Evolutionary conservation across 2,329 filamentous ascomycete genomes (phyloP).

Genomic region (Penicillium sclerotiorum): DNA sequence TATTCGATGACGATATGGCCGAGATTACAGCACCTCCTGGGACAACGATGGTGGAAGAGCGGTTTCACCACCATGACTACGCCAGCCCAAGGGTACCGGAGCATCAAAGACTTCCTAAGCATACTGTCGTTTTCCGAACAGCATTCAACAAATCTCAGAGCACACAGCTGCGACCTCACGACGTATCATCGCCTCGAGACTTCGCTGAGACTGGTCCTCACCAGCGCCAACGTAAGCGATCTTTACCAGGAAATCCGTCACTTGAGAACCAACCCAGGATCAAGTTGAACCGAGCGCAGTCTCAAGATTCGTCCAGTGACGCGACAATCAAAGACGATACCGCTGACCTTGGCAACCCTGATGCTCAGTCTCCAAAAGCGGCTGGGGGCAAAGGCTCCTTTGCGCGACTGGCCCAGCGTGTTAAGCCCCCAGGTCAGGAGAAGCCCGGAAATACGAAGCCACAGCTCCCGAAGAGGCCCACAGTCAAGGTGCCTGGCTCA

Average conservation of each 20-base stretch:
- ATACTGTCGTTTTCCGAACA: conserved; percentile 50
- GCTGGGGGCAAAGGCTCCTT: conserved; percentile 31
- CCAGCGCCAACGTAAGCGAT: not conserved
- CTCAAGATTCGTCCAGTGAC: conserved; percentile 7
- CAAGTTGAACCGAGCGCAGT: conserved; percentile 1
- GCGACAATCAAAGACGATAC: conserved; percentile 6
- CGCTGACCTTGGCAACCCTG: conserved; percentile 18
- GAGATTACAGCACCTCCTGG: conserved; percentile 50
- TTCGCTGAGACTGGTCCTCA: conserved; percentile 4
- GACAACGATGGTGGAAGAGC: conserved; percentile 49
- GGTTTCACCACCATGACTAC: conserved; percentile 56
- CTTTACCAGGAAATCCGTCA: not conserved
- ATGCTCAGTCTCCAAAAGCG: conserved; percentile 24
- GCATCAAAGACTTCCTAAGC: conserved; percentile 41
- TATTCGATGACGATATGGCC: conserved; percentile 46
- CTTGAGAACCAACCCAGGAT: not conserved
- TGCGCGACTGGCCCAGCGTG: conserved; percentile 38
- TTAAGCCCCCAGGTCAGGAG: conserved; percentile 30
- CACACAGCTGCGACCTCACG: conserved; percentile 36
- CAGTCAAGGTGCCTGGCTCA: conserved; percentile 16
- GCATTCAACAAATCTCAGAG: conserved; percentile 45
- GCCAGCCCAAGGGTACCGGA: conserved; percentile 45
- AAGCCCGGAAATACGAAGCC: conserved; percentile 28
- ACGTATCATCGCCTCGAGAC: not conserved
- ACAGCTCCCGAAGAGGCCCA: conserved; percentile 15